Percentiles rank a stretch among this genome's conserved stretches.
phyloP scores from a whole-genome alignment of 2,329 filamentous ascomycete species.

The Diaporthe citriasiana region DNA sequence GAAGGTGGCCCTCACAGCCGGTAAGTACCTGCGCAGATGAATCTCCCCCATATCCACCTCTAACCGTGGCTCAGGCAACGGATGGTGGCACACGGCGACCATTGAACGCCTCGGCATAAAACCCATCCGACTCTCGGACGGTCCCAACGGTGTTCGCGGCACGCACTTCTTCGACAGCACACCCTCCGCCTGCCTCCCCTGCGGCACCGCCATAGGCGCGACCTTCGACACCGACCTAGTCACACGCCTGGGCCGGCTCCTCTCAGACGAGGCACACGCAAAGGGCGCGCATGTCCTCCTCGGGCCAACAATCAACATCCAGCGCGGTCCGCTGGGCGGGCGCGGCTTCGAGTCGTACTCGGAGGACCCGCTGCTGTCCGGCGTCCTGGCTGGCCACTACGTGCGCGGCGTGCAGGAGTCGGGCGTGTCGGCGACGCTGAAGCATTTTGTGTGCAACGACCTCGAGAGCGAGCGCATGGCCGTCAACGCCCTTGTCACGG shows the following conservation, averaged over 20 bases:
- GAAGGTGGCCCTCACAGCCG: slow-evolving; percentile 20
- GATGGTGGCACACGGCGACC: slow-evolving; percentile 38
- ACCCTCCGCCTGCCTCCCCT: slow-evolving; percentile 51
- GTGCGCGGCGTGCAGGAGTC: slow-evolving; percentile 60
- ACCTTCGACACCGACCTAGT: slow-evolving; percentile 74
- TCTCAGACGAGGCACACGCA: slow-evolving; percentile 64
- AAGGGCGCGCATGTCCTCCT: slow-evolving; percentile 81
- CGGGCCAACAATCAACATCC: slow-evolving; percentile 71
- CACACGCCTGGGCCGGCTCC: slow-evolving; percentile 66
- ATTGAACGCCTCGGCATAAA: slow-evolving; percentile 38
- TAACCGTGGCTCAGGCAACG: background rate
- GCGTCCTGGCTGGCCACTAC: slow-evolving; percentile 58
- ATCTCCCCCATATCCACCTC: background rate
- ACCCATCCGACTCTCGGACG: slow-evolving; percentile 45
- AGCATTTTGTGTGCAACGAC: slow-evolving; percentile 63
- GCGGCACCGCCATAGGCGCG: slow-evolving; percentile 63
- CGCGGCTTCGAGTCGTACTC: slow-evolving; percentile 63
- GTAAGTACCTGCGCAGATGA: background rate
- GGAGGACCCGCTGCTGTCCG: slow-evolving; percentile 62
- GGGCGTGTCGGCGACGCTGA: slow-evolving; percentile 60
- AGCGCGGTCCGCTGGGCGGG: slow-evolving; percentile 62
- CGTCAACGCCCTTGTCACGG: slow-evolving; percentile 50
- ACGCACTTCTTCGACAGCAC: slow-evolving; percentile 49
- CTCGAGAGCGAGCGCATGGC: slow-evolving; percentile 51
- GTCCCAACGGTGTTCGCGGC: slow-evolving; percentile 54